Percentiles rank a stretch among this genome's conserved stretches.
Evolutionary conservation across 352 stramenopile species (phyloP).

Genomic region (Phytophthora brassicae): DNA sequence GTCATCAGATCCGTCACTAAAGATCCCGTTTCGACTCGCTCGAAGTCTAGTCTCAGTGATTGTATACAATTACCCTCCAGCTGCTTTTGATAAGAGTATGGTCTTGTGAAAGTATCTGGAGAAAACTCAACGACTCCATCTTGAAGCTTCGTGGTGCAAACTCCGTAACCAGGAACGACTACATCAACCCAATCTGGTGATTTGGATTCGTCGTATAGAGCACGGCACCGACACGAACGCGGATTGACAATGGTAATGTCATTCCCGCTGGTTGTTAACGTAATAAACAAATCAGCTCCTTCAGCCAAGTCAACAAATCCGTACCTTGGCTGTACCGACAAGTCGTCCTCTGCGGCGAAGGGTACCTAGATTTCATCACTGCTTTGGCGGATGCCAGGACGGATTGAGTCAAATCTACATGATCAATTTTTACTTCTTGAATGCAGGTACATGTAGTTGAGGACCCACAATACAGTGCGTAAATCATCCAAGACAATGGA

Average conservation of each 20-base stretch:
- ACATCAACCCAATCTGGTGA: neutral
- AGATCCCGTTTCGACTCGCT: neutral
- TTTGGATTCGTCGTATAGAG: neutral
- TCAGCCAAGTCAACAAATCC: neutral
- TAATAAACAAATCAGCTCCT: neutral
- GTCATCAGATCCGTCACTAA: neutral
- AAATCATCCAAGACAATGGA: neutral
- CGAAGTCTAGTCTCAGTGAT: too few relatives aligned
- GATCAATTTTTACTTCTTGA: neutral
- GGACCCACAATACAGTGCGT: neutral
- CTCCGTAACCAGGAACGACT: conserved; percentile 2
- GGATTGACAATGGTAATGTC: neutral
- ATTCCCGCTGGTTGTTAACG: neutral
- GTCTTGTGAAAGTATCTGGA: too few relatives aligned
- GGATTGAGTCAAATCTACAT: neutral
- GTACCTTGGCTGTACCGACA: too few relatives aligned
- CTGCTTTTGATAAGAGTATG: too few relatives aligned
- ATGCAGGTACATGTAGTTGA: neutral
- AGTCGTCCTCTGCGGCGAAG: too few relatives aligned
- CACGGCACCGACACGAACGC: neutral
- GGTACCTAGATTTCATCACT: too few relatives aligned
- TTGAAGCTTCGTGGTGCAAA: neutral
- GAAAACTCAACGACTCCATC: neutral
- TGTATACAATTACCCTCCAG: too few relatives aligned
- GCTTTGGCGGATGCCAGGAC: neutral